Evolutionary conservation across 2,329 filamentous ascomycete species (phyloP).

Genomic region (Metarhizium sp.): DNA sequence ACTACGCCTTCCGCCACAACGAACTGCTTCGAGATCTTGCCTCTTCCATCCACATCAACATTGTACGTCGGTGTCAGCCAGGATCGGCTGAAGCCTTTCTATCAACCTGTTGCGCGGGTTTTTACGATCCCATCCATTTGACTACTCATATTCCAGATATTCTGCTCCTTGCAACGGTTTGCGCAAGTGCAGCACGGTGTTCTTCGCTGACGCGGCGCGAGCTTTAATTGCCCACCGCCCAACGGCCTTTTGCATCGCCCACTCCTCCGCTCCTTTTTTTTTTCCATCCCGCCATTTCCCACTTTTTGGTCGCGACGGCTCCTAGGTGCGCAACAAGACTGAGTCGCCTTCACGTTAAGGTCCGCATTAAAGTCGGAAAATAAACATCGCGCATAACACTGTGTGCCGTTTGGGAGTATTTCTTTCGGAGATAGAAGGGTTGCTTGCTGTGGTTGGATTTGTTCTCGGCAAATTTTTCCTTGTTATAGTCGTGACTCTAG

Average conservation of each 20-base stretch:
- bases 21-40: background rate
- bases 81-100: background rate
- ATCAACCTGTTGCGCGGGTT: background rate
- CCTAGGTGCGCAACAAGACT: background rate
- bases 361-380: background rate
- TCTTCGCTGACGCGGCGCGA: background rate
- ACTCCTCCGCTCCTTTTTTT: background rate
- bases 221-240: background rate
- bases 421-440: slow-evolving; percentile 1
- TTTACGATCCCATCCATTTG: background rate
- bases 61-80: background rate
- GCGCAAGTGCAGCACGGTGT: background rate
- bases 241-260: background rate
- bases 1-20: background rate
- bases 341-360: background rate
- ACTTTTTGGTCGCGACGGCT: background rate
- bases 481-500: slow-evolving; percentile 25
- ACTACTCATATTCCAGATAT: background rate
- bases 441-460: slow-evolving; percentile 1
- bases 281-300: background rate
- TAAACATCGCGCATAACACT: background rate
- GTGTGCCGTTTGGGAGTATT: background rate
- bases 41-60: background rate
- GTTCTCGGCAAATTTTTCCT: slow-evolving; percentile 7
- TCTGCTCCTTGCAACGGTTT: background rate